Evolutionary conservation across 208 protist genomes (phyloP).

Genomic region (Leishmania gerbilli): DNA sequence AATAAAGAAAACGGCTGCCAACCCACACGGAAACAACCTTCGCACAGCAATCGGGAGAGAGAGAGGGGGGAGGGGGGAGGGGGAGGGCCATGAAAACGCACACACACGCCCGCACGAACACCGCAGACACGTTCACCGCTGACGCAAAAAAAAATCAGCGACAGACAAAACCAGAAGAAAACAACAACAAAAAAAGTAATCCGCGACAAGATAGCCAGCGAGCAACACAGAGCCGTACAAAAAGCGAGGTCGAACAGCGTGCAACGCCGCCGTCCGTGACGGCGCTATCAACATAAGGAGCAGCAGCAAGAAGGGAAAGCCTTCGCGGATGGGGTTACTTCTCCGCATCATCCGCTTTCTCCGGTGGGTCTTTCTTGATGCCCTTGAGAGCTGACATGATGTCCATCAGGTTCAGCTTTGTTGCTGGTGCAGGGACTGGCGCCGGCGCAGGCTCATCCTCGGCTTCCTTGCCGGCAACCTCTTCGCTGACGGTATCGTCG

Average conservation of each 20-base stretch:
- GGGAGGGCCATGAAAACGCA: neutral
- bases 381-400: constrained; percentile 61
- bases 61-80: too few species aligned
- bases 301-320: neutral
- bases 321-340: neutral
- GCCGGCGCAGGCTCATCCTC: constrained; percentile 11
- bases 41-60: neutral
- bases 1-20: neutral
- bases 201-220: neutral
- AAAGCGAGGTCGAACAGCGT: neutral
- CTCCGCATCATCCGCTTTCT: constrained; percentile 14
- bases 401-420: constrained; percentile 57
- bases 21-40: neutral
- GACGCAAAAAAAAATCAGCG: neutral
- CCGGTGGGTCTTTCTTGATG: constrained; percentile 25
- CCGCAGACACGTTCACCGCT: neutral
- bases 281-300: neutral
- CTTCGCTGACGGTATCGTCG: neutral
- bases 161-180: neutral
- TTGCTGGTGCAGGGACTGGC: constrained; percentile 11
- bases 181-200: neutral
- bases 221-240: neutral
- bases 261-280: neutral
- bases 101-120: neutral
- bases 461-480: constrained; percentile 6